Evolutionary conservation across 2,329 filamentous ascomycete genomes (phyloP), one percentile per base, ranked within the genome.

Genomic region (Phialophora tarda): DNA sequence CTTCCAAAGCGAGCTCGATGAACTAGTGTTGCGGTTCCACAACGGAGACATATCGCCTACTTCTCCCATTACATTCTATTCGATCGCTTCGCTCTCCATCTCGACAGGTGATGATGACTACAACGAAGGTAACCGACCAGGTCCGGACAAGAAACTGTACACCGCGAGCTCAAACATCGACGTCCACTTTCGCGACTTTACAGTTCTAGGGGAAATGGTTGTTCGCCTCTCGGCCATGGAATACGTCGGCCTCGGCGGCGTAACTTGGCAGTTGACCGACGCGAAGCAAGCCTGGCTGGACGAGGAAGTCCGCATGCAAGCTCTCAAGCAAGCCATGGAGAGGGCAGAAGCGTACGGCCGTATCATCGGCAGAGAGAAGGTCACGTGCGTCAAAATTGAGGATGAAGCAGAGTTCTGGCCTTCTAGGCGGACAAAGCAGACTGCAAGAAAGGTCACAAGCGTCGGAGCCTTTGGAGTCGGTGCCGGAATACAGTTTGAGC

Each of bases 221-320:
- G 66, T 67, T 4, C 47, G 68, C 24, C 65, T 75, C 3, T 44
- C 72, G 14, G 28, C n/a, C 1, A 67, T 70, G 30, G 64, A 68
- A 2, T 71, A 66, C 34, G 72, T 76, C 17, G 69, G 72, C 14
- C 70, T 76, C 11, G 50, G 62, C 10, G 62, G 68, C 0, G 69
- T 75, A 21, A 61, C 70, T 8, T 76, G 75, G 74, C 63, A 66
- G 47, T 62, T 76, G 57, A 74, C 67, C 3, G 72, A 76, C 2
- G 69, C 63, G 14, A 74, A 69, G 1, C 50, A 68, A 51, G 63
- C 66, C 17, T 34, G 38, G 10, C 56, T 76, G 11, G 62, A 66
- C 24, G 72, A 71, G 1, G 62, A 74, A 17, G 66, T 69, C 14
- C 70, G 73, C 14, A 70, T 70, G 50, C 34, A 65, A 64, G 74